Percentiles rank a stretch among this genome's conserved stretches.
phyloP scores from a whole-genome alignment of 805 yeast genomes.

The Starmerella sp. region DNA sequence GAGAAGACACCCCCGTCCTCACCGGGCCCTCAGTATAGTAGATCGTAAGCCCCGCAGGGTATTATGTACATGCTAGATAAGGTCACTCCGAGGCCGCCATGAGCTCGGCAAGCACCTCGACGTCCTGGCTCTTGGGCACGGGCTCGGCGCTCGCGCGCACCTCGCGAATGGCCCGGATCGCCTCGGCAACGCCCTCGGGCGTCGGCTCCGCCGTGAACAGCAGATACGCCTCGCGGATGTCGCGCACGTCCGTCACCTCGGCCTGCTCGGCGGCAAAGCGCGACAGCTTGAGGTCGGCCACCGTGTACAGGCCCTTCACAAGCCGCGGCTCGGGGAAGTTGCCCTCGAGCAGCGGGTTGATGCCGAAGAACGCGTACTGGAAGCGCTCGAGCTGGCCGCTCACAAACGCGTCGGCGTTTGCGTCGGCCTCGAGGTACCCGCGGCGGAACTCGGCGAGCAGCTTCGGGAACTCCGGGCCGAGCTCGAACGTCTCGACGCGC shows the following conservation, averaged over 20 bases:
- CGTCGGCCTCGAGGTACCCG: constrained; percentile 45
- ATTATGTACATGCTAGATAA: no score
- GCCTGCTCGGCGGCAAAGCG: constrained; percentile 35
- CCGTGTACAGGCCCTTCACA: constrained; percentile 52
- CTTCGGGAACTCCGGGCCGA: constrained; percentile 32
- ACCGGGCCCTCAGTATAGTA: no score
- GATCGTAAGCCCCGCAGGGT: no score
- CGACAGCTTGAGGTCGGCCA: constrained; percentile 57
- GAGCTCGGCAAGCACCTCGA: constrained; percentile 24
- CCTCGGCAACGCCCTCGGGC: constrained; percentile 33
- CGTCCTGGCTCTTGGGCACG: constrained; percentile 21
- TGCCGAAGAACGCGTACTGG: constrained; percentile 77
- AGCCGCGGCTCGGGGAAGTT: constrained; percentile 49
- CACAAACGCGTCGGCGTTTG: constrained; percentile 45
- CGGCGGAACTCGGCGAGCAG: constrained; percentile 48
- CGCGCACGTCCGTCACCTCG: constrained; percentile 20
- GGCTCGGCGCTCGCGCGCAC: constrained; percentile 34
- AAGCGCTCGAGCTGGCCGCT: constrained; percentile 65
- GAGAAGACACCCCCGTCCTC: no score
- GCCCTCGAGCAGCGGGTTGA: constrained; percentile 54
- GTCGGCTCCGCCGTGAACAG: constrained; percentile 38
- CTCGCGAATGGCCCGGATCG: constrained; percentile 34
- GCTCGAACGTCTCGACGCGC: constrained; percentile 39
- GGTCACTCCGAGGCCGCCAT: constrained; percentile 11
- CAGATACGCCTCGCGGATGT: constrained; percentile 39